phyloP scores from a whole-genome alignment of 176 grass and related monocot genomes.

The Rhynchospora tenuis region DNA sequence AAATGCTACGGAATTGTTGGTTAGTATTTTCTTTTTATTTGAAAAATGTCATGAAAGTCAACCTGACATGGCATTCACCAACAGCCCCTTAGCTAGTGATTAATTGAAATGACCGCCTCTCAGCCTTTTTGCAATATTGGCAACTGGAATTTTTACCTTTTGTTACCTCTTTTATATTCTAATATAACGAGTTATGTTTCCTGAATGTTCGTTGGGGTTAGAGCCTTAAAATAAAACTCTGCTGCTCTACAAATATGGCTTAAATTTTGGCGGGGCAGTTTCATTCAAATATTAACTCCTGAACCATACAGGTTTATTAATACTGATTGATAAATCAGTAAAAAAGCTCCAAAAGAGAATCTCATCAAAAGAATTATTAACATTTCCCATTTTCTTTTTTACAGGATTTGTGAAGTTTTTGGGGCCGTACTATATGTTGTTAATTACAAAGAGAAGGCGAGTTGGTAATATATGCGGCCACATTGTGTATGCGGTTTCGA shows the following conservation, averaged over 20 bases:
- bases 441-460: slow-evolving; percentile 93
- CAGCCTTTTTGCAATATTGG: slow-evolving; percentile 5
- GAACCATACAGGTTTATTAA: neutral
- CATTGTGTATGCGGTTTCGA: slow-evolving; percentile 69
- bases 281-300: neutral
- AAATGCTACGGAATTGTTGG: slow-evolving; percentile 96
- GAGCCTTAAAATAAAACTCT: neutral
- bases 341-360: neutral
- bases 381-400: neutral
- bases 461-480: slow-evolving; percentile 83
- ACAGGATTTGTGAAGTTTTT: slow-evolving; percentile 91
- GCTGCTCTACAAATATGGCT: neutral
- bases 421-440: slow-evolving; percentile 91
- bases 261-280: neutral
- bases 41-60: slow-evolving; percentile 9
- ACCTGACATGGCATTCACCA: neutral
- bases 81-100: neutral
- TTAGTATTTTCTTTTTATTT: slow-evolving; percentile 10
- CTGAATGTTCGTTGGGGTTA: neutral
- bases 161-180: slow-evolving; percentile 27
- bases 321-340: neutral
- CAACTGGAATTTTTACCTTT: slow-evolving; percentile 21
- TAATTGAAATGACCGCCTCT: neutral
- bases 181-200: neutral
- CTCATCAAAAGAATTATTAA: neutral